Evolutionary conservation across 371 early-diverging fungal species (phyloP).

Genomic region (Actinomortierella wolfii): DNA sequence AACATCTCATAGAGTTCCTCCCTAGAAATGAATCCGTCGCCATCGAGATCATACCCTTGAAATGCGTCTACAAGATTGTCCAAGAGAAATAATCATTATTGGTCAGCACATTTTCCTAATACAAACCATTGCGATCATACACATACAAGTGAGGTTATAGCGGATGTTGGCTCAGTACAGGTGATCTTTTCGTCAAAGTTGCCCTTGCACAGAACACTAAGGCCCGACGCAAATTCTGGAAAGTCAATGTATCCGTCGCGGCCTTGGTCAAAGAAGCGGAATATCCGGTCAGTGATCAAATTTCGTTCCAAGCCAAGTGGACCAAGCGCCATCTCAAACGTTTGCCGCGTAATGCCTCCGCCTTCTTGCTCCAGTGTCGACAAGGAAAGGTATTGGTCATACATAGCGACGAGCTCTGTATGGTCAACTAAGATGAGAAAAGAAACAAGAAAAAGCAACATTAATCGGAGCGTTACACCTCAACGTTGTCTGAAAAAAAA

Average conservation of each 20-base stretch:
- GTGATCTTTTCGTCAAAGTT: slow-evolving; percentile 87
- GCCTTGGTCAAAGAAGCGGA: slow-evolving; percentile 89
- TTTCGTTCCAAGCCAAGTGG: slow-evolving; percentile 85
- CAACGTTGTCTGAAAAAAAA: not conserved
- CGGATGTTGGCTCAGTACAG: too few relatives aligned
- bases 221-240: slow-evolving; percentile 81
- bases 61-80: slow-evolving; percentile 89
- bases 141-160: too few relatives aligned
- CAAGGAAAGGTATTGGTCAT: slow-evolving; percentile 82
- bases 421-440: slow-evolving; percentile 64
- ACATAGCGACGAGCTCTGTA: slow-evolving; percentile 84
- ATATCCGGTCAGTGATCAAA: slow-evolving; percentile 86
- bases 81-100: not conserved
- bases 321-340: slow-evolving; percentile 88
- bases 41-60: slow-evolving; percentile 91
- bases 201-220: slow-evolving; percentile 86
- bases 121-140: not conserved
- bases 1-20: slow-evolving; percentile 89
- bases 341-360: slow-evolving; percentile 78
- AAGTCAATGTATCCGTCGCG: slow-evolving; percentile 77
- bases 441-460: not conserved
- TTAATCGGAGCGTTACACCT: not conserved
- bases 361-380: slow-evolving; percentile 65
- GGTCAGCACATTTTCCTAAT: not conserved
- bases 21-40: slow-evolving; percentile 83